A percentile compares a stretch with the other conserved stretches of the same genome.
Conservation (phyloP, 2,329 filamentous ascomycete genomes). For the Gaeumannomyces sp. region DNA sequence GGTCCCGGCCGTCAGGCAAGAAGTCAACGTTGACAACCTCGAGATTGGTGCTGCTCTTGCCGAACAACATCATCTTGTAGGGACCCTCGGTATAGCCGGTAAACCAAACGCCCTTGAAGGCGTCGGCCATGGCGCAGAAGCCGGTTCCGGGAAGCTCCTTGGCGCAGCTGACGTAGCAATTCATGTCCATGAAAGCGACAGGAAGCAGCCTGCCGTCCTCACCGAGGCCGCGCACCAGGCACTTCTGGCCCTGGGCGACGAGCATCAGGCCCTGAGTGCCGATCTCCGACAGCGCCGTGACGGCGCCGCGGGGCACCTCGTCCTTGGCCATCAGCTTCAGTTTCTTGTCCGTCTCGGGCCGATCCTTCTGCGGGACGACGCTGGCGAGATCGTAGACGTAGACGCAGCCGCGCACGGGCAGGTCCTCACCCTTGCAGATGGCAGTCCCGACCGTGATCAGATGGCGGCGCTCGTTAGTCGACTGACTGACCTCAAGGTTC, state of each 20-base stretch:
- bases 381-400: conserved; percentile 89
- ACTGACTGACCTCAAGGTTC: conserved; percentile 83
- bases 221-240: conserved; percentile 92
- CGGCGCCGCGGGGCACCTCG: conserved; percentile 83
- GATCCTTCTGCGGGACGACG: conserved; percentile 82
- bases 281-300: conserved; percentile 79
- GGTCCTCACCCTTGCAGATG: conserved; percentile 81
- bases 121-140: conserved; percentile 81
- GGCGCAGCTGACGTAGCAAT: conserved; percentile 81
- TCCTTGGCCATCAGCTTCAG: conserved; percentile 84
- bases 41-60: conserved; percentile 73
- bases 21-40: conserved; percentile 82
- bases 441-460: conserved; percentile 82
- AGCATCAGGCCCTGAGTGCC: conserved; percentile 84
- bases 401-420: conserved; percentile 76
- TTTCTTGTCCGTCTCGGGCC: conserved; percentile 77
- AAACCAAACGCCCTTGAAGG: conserved; percentile 92
- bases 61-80: conserved; percentile 89
- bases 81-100: conserved; percentile 95
- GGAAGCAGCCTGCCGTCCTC: conserved; percentile 90
- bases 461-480: conserved; percentile 77
- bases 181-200: conserved; percentile 97
- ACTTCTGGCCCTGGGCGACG: conserved; percentile 91
- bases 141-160: conserved; percentile 80
- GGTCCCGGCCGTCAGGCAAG: conserved; percentile 73